Conservation (phyloP, 2,329 filamentous ascomycete genomes). For the Ophiostoma populinum region DNA sequence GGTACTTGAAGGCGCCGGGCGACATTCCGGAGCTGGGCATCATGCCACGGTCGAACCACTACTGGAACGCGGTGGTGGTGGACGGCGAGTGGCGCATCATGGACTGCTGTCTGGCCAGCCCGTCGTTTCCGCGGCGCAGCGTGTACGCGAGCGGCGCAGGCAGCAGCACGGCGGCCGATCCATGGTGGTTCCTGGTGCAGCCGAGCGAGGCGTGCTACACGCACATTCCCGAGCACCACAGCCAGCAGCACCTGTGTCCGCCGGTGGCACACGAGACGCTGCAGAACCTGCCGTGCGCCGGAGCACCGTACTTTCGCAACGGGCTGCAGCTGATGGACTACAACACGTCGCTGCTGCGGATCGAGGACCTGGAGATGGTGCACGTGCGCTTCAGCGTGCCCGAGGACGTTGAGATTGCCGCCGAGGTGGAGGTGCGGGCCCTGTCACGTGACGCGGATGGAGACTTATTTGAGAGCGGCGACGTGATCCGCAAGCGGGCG, state of each 20-base stretch:
- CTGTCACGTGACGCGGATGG: constrained; percentile 74
- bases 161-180: constrained; percentile 55
- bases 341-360: constrained; percentile 68
- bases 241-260: constrained; percentile 86
- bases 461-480: constrained; percentile 84
- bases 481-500: constrained; percentile 68
- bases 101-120: constrained; percentile 81
- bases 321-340: constrained; percentile 68
- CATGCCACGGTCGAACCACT: constrained; percentile 82
- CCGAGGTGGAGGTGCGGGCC: constrained; percentile 74
- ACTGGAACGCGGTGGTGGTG: constrained; percentile 89
- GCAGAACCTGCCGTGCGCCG: constrained; percentile 70
- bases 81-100: constrained; percentile 95
- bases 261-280: constrained; percentile 73
- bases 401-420: constrained; percentile 75
- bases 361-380: constrained; percentile 86
- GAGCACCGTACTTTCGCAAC: constrained; percentile 77
- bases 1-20: constrained; percentile 80
- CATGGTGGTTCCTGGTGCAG: constrained; percentile 84
- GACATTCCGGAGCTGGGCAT: constrained; percentile 66
- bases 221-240: constrained; percentile 72
- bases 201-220: constrained; percentile 90
- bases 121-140: constrained; percentile 67
- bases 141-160: constrained; percentile 49
- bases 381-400: constrained; percentile 82